These are phyloP conservation scores for Tubosaeta sp. DNA, from an alignment of 768 basidiomycete genomes.

Conservation along the genomic window DNA sequence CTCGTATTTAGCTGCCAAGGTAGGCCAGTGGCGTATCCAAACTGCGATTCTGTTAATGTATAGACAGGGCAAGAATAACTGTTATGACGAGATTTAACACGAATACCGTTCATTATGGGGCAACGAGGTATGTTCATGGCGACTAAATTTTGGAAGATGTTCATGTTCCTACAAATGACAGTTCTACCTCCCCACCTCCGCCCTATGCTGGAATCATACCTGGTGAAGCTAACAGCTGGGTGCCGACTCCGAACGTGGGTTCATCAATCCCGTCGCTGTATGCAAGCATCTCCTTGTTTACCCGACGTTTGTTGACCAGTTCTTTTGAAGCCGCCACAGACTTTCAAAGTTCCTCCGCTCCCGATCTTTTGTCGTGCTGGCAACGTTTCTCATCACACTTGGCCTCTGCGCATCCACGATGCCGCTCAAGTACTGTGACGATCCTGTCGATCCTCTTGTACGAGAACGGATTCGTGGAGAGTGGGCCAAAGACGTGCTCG, in stretches of 20 bases:
- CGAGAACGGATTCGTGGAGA: constrained; percentile 18
- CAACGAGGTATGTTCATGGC: background rate
- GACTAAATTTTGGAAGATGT: background rate
- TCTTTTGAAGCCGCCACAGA: background rate
- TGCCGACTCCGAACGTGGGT: background rate
- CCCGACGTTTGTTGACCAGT: background rate
- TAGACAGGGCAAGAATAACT: background rate
- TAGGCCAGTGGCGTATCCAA: background rate
- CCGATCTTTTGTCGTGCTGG: background rate
- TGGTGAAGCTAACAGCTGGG: background rate
- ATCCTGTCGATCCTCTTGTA: constrained; percentile 15
- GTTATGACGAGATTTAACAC: background rate
- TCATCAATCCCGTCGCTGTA: background rate
- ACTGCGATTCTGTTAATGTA: background rate
- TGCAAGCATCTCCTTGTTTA: background rate
- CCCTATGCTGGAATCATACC: background rate
- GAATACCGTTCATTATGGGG: background rate
- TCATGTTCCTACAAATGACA: background rate
- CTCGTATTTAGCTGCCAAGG: background rate
- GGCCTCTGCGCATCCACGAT: constrained; percentile 6
- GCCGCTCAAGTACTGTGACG: constrained; percentile 16
- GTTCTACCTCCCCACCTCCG: background rate
- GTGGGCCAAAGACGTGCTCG: constrained; percentile 17
- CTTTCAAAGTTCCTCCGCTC: background rate
- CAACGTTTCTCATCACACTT: constrained; percentile 1